These are phyloP conservation scores for Alternaria arborescens DNA, from an alignment of 2,329 filamentous ascomycete genomes.

Conservation along the genomic window DNA sequence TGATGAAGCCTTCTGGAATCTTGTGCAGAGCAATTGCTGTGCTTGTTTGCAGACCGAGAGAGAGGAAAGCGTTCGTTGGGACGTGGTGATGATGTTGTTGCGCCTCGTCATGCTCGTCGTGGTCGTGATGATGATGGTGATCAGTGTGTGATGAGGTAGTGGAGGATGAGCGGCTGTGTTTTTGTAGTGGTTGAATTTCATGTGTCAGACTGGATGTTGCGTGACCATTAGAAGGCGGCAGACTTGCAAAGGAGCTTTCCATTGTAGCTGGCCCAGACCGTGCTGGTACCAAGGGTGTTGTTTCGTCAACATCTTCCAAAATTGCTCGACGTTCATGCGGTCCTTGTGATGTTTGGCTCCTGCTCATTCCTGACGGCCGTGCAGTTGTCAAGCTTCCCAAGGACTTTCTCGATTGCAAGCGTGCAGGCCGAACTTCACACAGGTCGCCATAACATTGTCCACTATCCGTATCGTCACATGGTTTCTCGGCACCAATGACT, in stretches of 20 bases:
- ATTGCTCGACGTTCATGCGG: slow-evolving; percentile 42
- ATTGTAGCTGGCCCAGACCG: slow-evolving; percentile 36
- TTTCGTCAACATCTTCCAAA: slow-evolving; percentile 42
- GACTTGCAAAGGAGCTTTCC: slow-evolving; percentile 30
- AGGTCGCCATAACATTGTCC: slow-evolving; percentile 69
- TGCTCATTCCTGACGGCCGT: slow-evolving; percentile 30
- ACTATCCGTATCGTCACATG: slow-evolving; percentile 64
- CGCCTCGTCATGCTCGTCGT: slow-evolving; percentile 12
- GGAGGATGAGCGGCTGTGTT: slow-evolving; percentile 26
- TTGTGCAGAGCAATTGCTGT: slow-evolving; percentile 97
- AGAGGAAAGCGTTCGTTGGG: slow-evolving; percentile 89
- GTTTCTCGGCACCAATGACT: slow-evolving; percentile 54
- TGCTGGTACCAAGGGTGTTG: slow-evolving; percentile 30
- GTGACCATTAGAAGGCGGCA: slow-evolving; percentile 23
- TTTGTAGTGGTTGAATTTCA: slow-evolving; percentile 14
- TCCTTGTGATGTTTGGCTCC: slow-evolving; percentile 34
- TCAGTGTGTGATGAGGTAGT: slow-evolving; percentile 21
- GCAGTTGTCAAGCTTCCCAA: slow-evolving; percentile 23
- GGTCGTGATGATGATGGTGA: slow-evolving; percentile 8
- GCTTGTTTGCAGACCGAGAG: slow-evolving; percentile 94
- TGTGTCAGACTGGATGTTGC: slow-evolving; percentile 3
- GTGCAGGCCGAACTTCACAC: slow-evolving; percentile 47
- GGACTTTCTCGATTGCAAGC: slow-evolving; percentile 31
- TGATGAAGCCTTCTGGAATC: slow-evolving; percentile 86
- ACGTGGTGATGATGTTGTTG: slow-evolving; percentile 90